Evolutionary conservation across 495 filamentous ascomycete genomes (phyloP).

Genomic region (Rostrohypoxylon terebratum): DNA sequence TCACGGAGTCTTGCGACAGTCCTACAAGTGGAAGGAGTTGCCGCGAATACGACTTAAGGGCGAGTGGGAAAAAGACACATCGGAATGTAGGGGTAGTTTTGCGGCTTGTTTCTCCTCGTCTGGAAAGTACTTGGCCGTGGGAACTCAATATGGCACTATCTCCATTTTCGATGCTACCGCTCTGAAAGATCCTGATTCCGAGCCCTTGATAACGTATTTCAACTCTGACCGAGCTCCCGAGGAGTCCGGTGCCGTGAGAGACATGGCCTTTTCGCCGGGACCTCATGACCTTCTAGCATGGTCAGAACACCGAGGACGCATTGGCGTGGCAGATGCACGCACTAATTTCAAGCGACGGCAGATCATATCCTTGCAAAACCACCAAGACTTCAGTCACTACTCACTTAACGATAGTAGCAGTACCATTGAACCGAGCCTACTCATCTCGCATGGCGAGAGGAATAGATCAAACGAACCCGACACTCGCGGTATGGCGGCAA

Average conservation of each 20-base stretch:
- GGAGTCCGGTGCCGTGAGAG: constrained; percentile 82
- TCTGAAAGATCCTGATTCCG: constrained; percentile 51
- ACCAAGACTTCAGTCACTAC: constrained; percentile 66
- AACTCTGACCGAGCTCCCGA: constrained; percentile 68
- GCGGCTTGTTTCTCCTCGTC: constrained; percentile 66
- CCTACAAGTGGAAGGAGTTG: constrained; percentile 56
- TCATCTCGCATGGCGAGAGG: constrained; percentile 53
- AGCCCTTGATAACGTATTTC: constrained; percentile 59
- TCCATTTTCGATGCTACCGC: constrained; percentile 61
- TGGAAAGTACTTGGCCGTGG: constrained; percentile 64
- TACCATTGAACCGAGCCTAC: constrained; percentile 63
- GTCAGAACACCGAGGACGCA: constrained; percentile 87
- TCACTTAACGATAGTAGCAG: constrained; percentile 54
- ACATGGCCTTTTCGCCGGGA: constrained; percentile 90
- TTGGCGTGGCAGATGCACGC: constrained; percentile 87
- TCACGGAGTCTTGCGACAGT: constrained; percentile 9
- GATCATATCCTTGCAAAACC: constrained; percentile 71
- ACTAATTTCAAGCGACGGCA: constrained; percentile 81
- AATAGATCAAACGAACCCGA: constrained; percentile 32
- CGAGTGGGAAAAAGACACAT: constrained; percentile 59
- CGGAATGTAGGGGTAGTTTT: constrained; percentile 66
- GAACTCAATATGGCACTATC: constrained; percentile 68
- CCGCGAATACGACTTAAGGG: constrained; percentile 61
- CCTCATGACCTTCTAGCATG: constrained; percentile 93
- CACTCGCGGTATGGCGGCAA: constrained; percentile 30